Evolutionary conservation across 352 stramenopile species (phyloP), one percentile per base, ranked within the genome.

Genomic region (Phytophthora cactorum): DNA sequence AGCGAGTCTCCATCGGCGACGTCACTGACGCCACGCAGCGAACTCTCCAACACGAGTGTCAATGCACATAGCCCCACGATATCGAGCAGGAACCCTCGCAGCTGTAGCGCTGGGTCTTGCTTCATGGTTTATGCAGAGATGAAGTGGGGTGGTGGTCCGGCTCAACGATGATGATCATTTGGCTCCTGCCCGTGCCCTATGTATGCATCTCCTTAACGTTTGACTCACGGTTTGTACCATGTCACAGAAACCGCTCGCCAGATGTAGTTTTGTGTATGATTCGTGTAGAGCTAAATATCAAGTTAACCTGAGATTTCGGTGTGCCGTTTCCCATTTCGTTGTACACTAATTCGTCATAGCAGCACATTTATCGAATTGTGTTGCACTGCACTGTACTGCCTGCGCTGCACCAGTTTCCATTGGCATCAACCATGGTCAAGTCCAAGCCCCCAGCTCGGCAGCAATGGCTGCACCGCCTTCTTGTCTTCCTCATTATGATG

Each of bases 381-480:
- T 39, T 39, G 36, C 36, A 43, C 2, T 43, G 36, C 36, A 43
- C 10, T 5, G 4, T 22, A 1, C 22, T 22, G 22, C 22, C 22
- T 22, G 0, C 22, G 22, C 22, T 22, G 22, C 22, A 22, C 22
- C 36, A 43, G 12, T 43, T n/a, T n/a, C 36, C 10, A n/a, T 43
- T 43, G 36, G 36, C 25, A 49, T 45, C 17, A 5, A 27, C 27
- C 2, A 69, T 70, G 63, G 8, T 9, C 14, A 50, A 39, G 59
- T 27, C 32, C 25, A 66, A 57, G 44, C 25, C 52, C 9, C 17
- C 50, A 28, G 15, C 11, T 3, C 17, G 36, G 10, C 63, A 59
- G 46, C 47, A 46, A 45, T 72, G 63, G 56, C 63, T 75, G 45
- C 59, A 59, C 27, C 56, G 57, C 29, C 8, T 72, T 3, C 63